Base-by-base conservation (phyloP, 2,329 filamentous ascomycete species). In the Apiospora arundinis region DNA sequence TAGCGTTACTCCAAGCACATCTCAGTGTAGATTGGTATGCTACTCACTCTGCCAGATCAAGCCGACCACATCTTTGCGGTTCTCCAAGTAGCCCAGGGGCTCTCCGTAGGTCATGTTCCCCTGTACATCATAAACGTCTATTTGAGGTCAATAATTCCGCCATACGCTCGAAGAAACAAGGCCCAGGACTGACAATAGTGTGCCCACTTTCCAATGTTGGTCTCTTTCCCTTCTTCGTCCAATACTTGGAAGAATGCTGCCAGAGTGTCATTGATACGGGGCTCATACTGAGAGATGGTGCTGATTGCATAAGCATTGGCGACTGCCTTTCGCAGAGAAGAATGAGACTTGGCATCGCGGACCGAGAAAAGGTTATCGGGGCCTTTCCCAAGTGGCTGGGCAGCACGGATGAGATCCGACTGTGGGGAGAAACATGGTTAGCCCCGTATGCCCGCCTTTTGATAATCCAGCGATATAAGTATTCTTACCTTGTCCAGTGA, bases 221-320 rank as follows among this genome's bases (percentile, higher is more conserved):
- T 40, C 6, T 63, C 56, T 32, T 32, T 40, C 14, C 56, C 56
- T 25, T 67, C 44, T 21, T 52, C 48, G 6, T 66, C 28, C 16
- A 70, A 46, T 14, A 67, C 45, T 23, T n/a, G 37, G 25, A 70
- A 52, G 7, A 70, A 46, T 11, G 28, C 21, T n/a, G 23, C 44
- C 16, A 70, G 45, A 25, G 45, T 67, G 60, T 66, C 60, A 32
- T 70, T 56, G 28, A 70, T 67, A 12, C 69, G 69, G 7, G 69
- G 69, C 69, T 70, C 69, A 63, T 67, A 70, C 25, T 70, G 60
- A 7, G 67, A 44, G 25, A 70, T 46, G 44, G 69, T 70, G 40
- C 56, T 67, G 44, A 67, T 37, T 4, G 69, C 40, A 28, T 70
- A 70, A 3, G 69, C 69, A 46, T 67, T 70, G 18, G 69, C 69